Percentiles rank a stretch among this genome's conserved stretches.
phyloP scores from a whole-genome alignment of 2,329 filamentous ascomycete genomes.

The Chrysosphaeria jannelii region DNA sequence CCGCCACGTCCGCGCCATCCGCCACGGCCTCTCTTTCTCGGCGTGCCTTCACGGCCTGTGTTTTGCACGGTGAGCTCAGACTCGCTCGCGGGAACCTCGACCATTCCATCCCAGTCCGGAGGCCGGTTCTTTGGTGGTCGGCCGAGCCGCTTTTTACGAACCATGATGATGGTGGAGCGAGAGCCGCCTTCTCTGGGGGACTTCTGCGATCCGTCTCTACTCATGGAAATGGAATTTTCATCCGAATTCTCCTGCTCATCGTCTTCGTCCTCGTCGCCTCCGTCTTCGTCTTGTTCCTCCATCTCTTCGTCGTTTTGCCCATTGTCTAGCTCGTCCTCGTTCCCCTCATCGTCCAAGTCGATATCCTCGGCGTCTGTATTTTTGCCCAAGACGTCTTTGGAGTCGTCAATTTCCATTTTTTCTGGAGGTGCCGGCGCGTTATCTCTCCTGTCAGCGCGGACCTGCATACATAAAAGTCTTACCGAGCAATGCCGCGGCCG shows the following conservation, averaged over 20 bases:
- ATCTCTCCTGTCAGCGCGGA: too few relatives aligned
- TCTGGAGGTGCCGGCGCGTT: too few relatives aligned
- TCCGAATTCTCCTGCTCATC: constrained; percentile 26
- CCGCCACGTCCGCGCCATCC: constrained; percentile 41
- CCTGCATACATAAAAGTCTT: too few relatives aligned
- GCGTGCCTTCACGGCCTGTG: constrained; percentile 13
- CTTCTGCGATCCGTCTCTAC: constrained; percentile 11
- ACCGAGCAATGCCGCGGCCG: too few relatives aligned
- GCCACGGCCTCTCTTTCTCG: constrained; percentile 32
- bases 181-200: constrained; percentile 15
- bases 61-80: constrained; percentile 3
- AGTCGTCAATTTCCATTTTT: too few relatives aligned
- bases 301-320: constrained; percentile 14
- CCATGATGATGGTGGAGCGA: constrained; percentile 28
- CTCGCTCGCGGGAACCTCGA: constrained; percentile 22
- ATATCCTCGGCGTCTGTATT: constrained; percentile 11
- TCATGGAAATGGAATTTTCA: too few relatives aligned
- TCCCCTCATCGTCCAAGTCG: constrained; percentile 11
- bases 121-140: constrained; percentile 63
- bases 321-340: constrained; percentile 10
- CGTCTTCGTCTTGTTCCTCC: constrained; percentile 9
- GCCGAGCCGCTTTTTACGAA: constrained; percentile 52
- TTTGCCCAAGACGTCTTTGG: constrained; percentile 8
- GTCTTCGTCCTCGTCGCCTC: constrained; percentile 12
- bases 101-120: constrained; percentile 42